Conservation (phyloP, 2,329 filamentous ascomycete species). For the Cryphonectria naterciae region DNA sequence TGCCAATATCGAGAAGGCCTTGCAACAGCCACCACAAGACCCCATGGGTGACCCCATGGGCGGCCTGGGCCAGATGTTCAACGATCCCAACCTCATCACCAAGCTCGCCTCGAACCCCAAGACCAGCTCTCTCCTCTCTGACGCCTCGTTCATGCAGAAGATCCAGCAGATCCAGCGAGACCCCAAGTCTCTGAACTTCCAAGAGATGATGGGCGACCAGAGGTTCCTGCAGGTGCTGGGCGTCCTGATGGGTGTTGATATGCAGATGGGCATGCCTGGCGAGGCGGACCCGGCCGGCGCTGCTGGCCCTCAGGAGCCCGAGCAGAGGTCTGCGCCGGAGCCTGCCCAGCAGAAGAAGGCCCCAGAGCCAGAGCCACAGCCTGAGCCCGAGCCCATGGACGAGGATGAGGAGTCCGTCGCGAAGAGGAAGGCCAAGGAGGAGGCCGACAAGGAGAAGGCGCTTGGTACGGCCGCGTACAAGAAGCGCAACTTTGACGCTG, state of each 20-base stretch:
- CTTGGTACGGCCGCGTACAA: slow-evolving; percentile 96
- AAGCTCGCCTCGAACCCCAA: slow-evolving; percentile 96
- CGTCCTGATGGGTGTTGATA: slow-evolving; percentile 90
- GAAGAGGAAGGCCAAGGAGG: slow-evolving; percentile 88
- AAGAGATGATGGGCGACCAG: slow-evolving; percentile 84
- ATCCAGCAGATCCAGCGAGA: slow-evolving; percentile 81
- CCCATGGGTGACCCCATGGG: slow-evolving; percentile 58
- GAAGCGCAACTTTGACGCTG: slow-evolving; percentile 95
- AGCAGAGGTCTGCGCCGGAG: slow-evolving; percentile 59
- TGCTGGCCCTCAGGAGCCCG: slow-evolving; percentile 57
- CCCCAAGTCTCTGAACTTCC: slow-evolving; percentile 67
- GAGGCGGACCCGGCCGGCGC: slow-evolving; percentile 40
- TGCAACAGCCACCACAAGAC: slow-evolving; percentile 59
- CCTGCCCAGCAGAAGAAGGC: slow-evolving; percentile 55
- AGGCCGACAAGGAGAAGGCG: slow-evolving; percentile 92
- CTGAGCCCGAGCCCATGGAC: slow-evolving; percentile 67
- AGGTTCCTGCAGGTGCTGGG: slow-evolving; percentile 93
- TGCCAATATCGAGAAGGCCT: slow-evolving; percentile 82
- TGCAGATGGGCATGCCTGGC: slow-evolving; percentile 63
- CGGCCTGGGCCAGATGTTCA: slow-evolving; percentile 91
- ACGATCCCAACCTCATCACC: slow-evolving; percentile 83
- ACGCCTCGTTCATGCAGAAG: slow-evolving; percentile 88
- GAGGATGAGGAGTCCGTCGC: slow-evolving; percentile 82
- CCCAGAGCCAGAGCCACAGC: slow-evolving; percentile 56
- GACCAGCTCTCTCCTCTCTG: slow-evolving; percentile 79